These are phyloP conservation scores for Amborella trichopoda DNA, from an alignment of 164 flowering plant species.

Conservation along the genomic window DNA sequence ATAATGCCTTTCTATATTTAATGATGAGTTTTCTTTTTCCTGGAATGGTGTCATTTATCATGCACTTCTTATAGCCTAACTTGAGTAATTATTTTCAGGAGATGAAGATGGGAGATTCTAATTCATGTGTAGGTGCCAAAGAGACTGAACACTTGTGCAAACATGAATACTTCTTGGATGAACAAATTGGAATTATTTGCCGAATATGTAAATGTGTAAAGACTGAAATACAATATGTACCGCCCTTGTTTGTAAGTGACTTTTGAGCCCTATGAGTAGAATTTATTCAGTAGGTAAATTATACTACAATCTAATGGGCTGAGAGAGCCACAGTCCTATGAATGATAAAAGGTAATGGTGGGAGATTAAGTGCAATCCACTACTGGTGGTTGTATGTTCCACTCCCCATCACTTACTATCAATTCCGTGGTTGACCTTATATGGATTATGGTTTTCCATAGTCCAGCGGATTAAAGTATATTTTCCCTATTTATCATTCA, in stretches of 20 bases:
- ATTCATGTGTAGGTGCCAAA: conserved; percentile 9
- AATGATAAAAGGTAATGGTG: not conserved
- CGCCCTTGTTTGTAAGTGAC: conserved; percentile 68
- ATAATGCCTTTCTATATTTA: not conserved
- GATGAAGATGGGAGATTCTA: conserved; percentile 10
- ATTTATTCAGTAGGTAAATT: no score
- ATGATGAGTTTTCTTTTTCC: not conserved
- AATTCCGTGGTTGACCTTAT: no score
- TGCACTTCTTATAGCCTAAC: not conserved
- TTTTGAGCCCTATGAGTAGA: no score
- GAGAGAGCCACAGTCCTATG: not conserved
- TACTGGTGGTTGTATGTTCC: no score
- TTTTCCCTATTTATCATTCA: no score
- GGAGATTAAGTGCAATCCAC: no score
- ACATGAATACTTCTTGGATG: conserved; percentile 59
- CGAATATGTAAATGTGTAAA: conserved; percentile 45
- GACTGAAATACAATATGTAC: conserved; percentile 52
- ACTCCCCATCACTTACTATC: no score
- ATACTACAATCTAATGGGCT: not conserved
- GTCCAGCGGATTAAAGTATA: no score
- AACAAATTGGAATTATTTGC: conserved; percentile 71
- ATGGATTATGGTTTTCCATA: no score
- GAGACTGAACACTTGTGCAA: conserved; percentile 35
- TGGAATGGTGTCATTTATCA: not conserved
- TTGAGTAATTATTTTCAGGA: conserved; percentile 21